phyloP scores from a whole-genome alignment of 2,329 filamentous ascomycete species.

The Xylaria hypoxylon region DNA sequence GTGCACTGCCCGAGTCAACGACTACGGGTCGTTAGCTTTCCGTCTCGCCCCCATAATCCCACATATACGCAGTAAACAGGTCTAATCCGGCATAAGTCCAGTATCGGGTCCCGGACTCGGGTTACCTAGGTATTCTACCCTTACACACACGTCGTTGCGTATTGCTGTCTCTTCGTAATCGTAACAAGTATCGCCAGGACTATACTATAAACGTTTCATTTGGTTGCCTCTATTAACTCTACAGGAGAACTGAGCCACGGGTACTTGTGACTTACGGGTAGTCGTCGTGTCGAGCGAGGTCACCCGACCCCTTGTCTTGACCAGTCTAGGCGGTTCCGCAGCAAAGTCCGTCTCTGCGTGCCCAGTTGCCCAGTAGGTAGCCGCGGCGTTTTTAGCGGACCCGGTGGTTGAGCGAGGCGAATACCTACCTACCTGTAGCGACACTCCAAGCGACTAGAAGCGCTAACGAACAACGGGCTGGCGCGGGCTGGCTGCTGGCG shows the following conservation, averaged over 20 bases:
- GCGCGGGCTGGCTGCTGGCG: constrained; percentile 41
- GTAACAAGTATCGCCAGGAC: constrained; percentile 12
- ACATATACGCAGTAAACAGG: constrained; percentile 30
- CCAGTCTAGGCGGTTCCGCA: constrained; percentile 36
- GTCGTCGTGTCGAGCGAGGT: constrained; percentile 36
- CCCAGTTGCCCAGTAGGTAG: constrained; percentile 25
- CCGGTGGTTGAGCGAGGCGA: constrained; percentile 31
- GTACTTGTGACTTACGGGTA: constrained; percentile 34
- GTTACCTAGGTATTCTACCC: constrained; percentile 19
- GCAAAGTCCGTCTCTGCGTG: constrained; percentile 31
- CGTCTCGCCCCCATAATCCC: constrained; percentile 28
- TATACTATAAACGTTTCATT: neutral
- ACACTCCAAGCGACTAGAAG: constrained; percentile 34
- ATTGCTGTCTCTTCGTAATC: neutral
- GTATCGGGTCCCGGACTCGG: constrained; percentile 9
- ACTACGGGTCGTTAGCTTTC: constrained; percentile 28
- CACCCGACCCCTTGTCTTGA: constrained; percentile 37
- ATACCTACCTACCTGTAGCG: constrained; percentile 14
- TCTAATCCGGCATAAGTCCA: constrained; percentile 14
- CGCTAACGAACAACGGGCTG: constrained; percentile 37
- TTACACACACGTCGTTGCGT: constrained; percentile 27
- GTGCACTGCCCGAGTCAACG: constrained; percentile 33
- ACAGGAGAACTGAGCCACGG: constrained; percentile 8
- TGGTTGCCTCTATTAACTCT: constrained; percentile 16
- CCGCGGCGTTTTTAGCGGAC: constrained; percentile 32